Percentiles rank a stretch among this genome's conserved stretches.
Conservation (phyloP, 371 early-diverging fungal genomes). For the Mortierella sp. region DNA sequence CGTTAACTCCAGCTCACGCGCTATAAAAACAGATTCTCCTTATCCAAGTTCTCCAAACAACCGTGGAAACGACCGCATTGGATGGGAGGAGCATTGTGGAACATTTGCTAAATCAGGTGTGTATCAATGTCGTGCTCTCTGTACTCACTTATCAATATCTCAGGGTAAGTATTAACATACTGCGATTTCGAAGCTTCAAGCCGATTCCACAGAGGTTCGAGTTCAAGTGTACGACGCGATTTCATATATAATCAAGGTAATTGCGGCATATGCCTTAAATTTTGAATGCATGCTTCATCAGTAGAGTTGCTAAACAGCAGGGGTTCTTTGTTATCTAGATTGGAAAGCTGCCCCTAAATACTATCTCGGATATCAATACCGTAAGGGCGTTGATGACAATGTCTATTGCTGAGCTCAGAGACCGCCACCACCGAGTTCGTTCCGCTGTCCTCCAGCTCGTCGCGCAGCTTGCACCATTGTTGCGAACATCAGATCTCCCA, state of each 20-base stretch:
- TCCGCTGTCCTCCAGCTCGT: slow-evolving; percentile 62
- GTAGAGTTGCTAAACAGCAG: too few species aligned
- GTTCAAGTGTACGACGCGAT: slow-evolving; percentile 63
- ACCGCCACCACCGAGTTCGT: slow-evolving; percentile 66
- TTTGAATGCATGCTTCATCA: not conserved
- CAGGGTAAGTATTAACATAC: not conserved
- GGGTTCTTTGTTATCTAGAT: slow-evolving; percentile 16
- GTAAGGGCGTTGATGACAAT: slow-evolving; percentile 51
- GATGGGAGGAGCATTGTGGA: slow-evolving; percentile 41
- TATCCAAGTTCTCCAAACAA: slow-evolving; percentile 38
- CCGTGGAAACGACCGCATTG: slow-evolving; percentile 24
- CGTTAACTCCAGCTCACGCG: not conserved
- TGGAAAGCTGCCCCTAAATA: slow-evolving; percentile 51
- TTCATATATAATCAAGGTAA: slow-evolving; percentile 61
- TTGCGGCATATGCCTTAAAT: not conserved
- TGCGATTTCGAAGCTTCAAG: slow-evolving; percentile 38
- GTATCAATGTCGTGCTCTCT: not conserved
- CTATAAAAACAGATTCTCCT: slow-evolving; percentile 28
- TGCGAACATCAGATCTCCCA: slow-evolving; percentile 15
- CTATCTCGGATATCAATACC: slow-evolving; percentile 30
- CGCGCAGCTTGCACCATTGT: slow-evolving; percentile 60
- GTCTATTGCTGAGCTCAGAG: slow-evolving; percentile 58
- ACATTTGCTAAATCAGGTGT: slow-evolving; percentile 46
- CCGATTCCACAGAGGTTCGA: slow-evolving; percentile 63
- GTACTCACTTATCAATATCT: not conserved